phyloP scores from a whole-genome alignment of 768 basidiomycete species.

The Phlebiopsis flavidoalba region DNA sequence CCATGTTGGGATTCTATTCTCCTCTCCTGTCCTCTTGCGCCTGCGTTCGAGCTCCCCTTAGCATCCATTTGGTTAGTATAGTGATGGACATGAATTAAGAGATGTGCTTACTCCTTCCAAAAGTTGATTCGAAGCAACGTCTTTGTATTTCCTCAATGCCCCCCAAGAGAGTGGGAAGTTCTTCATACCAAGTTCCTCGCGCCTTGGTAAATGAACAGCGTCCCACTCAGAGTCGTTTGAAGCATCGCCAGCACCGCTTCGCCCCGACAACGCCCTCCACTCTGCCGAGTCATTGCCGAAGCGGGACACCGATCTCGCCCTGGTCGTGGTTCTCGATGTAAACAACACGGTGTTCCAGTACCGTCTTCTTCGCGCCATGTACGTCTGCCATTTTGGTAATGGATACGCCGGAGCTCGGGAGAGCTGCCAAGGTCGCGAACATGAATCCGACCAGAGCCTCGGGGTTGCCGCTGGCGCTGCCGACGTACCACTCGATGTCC shows the following conservation, averaged over 20 bases:
- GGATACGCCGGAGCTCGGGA: constrained; percentile 40
- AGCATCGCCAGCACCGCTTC: constrained; percentile 64
- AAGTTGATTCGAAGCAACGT: constrained; percentile 58
- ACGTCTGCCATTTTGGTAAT: constrained; percentile 49
- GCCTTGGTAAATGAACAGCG: constrained; percentile 73
- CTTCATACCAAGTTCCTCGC: constrained; percentile 63
- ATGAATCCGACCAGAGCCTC: constrained; percentile 34
- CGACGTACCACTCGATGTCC: constrained; percentile 53
- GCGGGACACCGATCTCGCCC: constrained; percentile 55
- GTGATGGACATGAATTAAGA: constrained; percentile 25
- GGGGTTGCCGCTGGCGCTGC: constrained; percentile 22
- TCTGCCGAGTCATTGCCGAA: constrained; percentile 55
- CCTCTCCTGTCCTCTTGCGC: constrained; percentile 23
- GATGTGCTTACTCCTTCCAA: constrained; percentile 35
- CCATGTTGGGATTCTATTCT: constrained; percentile 47
- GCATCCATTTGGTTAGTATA: not conserved
- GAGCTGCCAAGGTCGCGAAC: constrained; percentile 45
- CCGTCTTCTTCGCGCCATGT: constrained; percentile 49
- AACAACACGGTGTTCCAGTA: constrained; percentile 70
- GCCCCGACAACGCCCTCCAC: constrained; percentile 55
- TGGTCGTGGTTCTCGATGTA: constrained; percentile 74
- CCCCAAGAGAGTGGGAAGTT: constrained; percentile 62
- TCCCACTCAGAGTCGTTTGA: constrained; percentile 58
- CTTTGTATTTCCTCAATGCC: constrained; percentile 70
- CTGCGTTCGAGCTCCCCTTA: constrained; percentile 25